These are phyloP conservation scores for Raphanus raphanistrum DNA, from an alignment of 345 rosid species.

Conservation along the genomic window DNA sequence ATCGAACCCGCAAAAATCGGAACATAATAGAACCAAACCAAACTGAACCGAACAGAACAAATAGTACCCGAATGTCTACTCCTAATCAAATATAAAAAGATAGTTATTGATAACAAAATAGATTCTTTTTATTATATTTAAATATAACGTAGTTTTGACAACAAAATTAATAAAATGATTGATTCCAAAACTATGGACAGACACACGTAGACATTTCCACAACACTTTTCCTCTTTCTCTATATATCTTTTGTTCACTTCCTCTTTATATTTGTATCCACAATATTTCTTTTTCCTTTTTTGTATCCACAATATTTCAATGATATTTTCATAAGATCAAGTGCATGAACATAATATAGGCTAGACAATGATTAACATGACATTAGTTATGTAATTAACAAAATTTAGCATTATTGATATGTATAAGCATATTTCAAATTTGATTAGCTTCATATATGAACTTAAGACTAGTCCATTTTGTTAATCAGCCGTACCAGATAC, in stretches of 20 bases:
- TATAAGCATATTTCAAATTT: neutral
- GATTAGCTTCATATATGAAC: neutral
- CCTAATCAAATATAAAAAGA: too few relatives aligned
- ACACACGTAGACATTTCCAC: conserved; percentile 18
- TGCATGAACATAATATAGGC: neutral
- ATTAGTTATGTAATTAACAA: neutral
- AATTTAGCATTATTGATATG: neutral
- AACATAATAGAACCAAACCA: too few relatives aligned
- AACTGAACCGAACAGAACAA: too few relatives aligned
- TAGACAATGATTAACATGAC: neutral
- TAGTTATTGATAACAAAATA: too few relatives aligned
- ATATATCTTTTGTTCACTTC: conserved; percentile 7
- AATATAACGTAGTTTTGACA: neutral
- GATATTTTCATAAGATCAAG: neutral
- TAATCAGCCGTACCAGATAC: conserved; percentile 6
- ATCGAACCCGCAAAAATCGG: too few relatives aligned
- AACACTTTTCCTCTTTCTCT: conserved; percentile 14
- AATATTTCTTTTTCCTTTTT: neutral
- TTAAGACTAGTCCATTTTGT: neutral
- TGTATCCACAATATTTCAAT: neutral
- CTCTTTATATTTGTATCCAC: neutral
- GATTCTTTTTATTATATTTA: too few relatives aligned
- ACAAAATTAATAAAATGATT: conserved; percentile 17
- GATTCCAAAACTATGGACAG: conserved; percentile 36
- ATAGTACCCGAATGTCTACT: too few relatives aligned